Conservation (phyloP, 139 green algal species). For the Tetraselmis striata region DNA sequence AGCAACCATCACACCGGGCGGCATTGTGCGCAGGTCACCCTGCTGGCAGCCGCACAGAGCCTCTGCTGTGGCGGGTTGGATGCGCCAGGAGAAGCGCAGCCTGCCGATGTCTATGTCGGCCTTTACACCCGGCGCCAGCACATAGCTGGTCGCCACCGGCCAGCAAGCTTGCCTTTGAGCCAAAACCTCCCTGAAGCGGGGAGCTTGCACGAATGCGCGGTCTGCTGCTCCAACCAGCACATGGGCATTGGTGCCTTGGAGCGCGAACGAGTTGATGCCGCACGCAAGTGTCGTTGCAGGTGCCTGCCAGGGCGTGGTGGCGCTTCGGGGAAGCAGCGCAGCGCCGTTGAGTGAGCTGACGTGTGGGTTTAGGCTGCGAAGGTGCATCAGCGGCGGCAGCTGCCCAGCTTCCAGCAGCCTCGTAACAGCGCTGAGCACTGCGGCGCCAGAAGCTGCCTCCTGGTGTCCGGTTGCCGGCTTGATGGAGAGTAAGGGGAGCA, state of each 20-base stretch:
- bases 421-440: background rate
- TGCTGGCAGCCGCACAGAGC: background rate
- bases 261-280: constrained; percentile 76
- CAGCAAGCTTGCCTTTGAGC: no score
- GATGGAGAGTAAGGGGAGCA: background rate
- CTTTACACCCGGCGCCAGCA: no score
- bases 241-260: constrained; percentile 74
- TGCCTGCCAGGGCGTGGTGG: background rate
- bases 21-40: background rate
- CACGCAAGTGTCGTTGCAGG: background rate
- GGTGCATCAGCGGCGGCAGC: constrained; percentile 40
- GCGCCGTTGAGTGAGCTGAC: no score
- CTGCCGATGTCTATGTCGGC: no score
- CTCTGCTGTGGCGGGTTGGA: background rate
- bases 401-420: background rate
- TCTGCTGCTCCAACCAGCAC: constrained; percentile 46
- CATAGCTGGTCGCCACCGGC: no score
- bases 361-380: constrained; percentile 52
- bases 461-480: background rate
- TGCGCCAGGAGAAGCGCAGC: background rate
- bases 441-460: background rate
- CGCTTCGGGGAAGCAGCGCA: background rate
- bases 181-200: no score
- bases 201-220: no score
- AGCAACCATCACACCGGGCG: background rate